Evolutionary conservation across 2,329 filamentous ascomycete genomes (phyloP).

Genomic region (Tolypocladium ovalisporum): DNA sequence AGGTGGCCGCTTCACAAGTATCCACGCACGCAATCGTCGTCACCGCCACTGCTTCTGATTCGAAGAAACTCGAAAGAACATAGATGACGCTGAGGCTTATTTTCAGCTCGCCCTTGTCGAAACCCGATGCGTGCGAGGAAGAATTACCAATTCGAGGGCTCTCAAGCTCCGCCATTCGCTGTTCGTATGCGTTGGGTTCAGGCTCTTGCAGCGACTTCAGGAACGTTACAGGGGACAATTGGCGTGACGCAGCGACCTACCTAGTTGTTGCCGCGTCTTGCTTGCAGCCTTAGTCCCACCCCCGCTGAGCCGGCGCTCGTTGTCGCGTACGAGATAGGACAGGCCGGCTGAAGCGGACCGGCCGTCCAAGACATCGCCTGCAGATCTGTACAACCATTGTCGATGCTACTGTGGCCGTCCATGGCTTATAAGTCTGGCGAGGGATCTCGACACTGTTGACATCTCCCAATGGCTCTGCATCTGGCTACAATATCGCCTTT

Average conservation of each 20-base stretch:
- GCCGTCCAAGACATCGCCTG: not conserved
- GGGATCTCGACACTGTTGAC: not conserved
- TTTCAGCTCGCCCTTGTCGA: not conserved
- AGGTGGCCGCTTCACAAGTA: too few species aligned
- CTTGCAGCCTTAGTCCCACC: too few species aligned
- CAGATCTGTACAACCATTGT: not conserved
- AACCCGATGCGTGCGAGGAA: not conserved
- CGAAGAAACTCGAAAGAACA: too few species aligned
- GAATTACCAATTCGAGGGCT: not conserved
- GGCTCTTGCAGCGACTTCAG: not conserved
- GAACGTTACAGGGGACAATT: not conserved
- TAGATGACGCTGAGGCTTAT: too few species aligned
- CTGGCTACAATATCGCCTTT: not conserved
- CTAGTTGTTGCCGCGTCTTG: not conserved
- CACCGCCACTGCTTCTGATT: not conserved
- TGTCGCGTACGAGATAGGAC: slow-evolving; percentile 4
- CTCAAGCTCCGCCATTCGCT: not conserved
- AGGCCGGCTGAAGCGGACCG: not conserved
- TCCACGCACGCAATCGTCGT: too few species aligned
- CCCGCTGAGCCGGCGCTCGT: not conserved
- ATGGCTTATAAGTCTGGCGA: not conserved
- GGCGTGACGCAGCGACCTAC: not conserved
- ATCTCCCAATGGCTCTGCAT: not conserved
- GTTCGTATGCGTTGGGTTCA: not conserved
- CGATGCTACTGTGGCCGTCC: not conserved